Percentiles rank a stretch among this genome's conserved stretches.
phyloP scores from a whole-genome alignment of 768 basidiomycete species.

The Hypsizygus marmoreus region DNA sequence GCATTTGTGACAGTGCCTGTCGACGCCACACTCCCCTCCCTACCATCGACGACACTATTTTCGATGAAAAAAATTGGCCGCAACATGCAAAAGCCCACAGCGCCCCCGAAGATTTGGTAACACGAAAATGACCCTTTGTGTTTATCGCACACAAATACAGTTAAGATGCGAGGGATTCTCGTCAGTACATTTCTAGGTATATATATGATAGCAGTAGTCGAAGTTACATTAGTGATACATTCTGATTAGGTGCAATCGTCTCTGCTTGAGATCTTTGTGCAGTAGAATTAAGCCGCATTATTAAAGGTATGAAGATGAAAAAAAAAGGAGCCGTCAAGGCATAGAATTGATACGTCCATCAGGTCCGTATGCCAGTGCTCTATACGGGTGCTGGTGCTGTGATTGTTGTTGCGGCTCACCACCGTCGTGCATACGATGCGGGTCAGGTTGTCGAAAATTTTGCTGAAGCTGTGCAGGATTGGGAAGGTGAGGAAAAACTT shows the following conservation, averaged over 20 bases:
- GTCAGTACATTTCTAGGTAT: conserved; percentile 32
- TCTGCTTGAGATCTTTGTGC: conserved; percentile 9
- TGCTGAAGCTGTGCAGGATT: conserved; percentile 43
- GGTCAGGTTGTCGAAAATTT: conserved; percentile 44
- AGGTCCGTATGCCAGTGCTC: conserved; percentile 39
- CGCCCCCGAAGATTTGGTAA: conserved; percentile 1
- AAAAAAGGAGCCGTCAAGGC: conserved; percentile 35
- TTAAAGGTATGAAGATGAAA: conserved; percentile 5
- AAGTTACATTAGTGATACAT: conserved; percentile 29
- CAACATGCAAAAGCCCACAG: too few relatives aligned
- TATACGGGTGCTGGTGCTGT: conserved; percentile 31
- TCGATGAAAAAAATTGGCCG: neutral
- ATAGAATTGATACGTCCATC: conserved; percentile 51
- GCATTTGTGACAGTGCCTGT: conserved; percentile 12
- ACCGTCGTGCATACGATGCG: conserved; percentile 39
- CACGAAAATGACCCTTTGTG: too few relatives aligned
- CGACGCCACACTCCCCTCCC: conserved; percentile 11
- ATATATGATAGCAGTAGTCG: conserved; percentile 21
- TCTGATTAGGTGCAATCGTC: conserved; percentile 15
- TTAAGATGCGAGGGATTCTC: too few relatives aligned
- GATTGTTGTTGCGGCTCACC: conserved; percentile 24
- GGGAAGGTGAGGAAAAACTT: conserved; percentile 51
- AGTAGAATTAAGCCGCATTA: conserved; percentile 20
- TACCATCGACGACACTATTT: neutral
- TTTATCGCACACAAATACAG: too few relatives aligned